Evolutionary conservation across 2,329 filamentous ascomycete genomes (phyloP).

Genomic region (Kalmusia sp.): DNA sequence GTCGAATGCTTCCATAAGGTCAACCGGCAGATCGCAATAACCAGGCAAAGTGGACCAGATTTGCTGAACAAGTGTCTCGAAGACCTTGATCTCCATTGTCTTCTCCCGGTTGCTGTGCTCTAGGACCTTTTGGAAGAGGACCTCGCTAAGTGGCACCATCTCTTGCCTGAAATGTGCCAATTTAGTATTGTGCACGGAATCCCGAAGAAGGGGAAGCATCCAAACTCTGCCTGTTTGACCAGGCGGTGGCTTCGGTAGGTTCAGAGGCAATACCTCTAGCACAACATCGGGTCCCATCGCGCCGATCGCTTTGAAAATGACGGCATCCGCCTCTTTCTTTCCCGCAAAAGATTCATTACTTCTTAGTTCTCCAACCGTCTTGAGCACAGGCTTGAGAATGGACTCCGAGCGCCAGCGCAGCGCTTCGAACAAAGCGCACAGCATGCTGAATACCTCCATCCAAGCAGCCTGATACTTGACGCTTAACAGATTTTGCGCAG

Average conservation of each 20-base stretch:
- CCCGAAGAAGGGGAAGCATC: slow-evolving; percentile 90
- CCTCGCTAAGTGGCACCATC: slow-evolving; percentile 87
- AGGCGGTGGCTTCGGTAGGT: slow-evolving; percentile 77
- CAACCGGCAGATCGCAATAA: slow-evolving; percentile 91
- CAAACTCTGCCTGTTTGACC: slow-evolving; percentile 88
- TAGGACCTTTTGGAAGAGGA: slow-evolving; percentile 86
- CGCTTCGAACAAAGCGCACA: slow-evolving; percentile 85
- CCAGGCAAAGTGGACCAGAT: slow-evolving; percentile 94
- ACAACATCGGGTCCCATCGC: slow-evolving; percentile 91
- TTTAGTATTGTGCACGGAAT: slow-evolving; percentile 87
- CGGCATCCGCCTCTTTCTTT: slow-evolving; percentile 92
- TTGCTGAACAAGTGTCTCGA: slow-evolving; percentile 93
- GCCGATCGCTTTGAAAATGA: slow-evolving; percentile 85
- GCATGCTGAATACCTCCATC: slow-evolving; percentile 91
- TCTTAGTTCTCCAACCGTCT: slow-evolving; percentile 83
- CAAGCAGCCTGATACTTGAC: slow-evolving; percentile 94
- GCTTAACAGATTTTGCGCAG: slow-evolving; percentile 76
- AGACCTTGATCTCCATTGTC: slow-evolving; percentile 96
- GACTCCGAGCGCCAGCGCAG: slow-evolving; percentile 85
- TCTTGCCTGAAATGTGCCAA: slow-evolving; percentile 84
- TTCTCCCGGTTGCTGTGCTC: slow-evolving; percentile 84
- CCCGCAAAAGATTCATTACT: slow-evolving; percentile 87
- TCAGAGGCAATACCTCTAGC: slow-evolving; percentile 82
- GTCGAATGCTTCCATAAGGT: slow-evolving; percentile 75
- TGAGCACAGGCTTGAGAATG: slow-evolving; percentile 76